Percentiles rank a stretch among this genome's conserved stretches.
phyloP scores from a whole-genome alignment of 805 yeast species.

The Suhomyces xylopsoci region DNA sequence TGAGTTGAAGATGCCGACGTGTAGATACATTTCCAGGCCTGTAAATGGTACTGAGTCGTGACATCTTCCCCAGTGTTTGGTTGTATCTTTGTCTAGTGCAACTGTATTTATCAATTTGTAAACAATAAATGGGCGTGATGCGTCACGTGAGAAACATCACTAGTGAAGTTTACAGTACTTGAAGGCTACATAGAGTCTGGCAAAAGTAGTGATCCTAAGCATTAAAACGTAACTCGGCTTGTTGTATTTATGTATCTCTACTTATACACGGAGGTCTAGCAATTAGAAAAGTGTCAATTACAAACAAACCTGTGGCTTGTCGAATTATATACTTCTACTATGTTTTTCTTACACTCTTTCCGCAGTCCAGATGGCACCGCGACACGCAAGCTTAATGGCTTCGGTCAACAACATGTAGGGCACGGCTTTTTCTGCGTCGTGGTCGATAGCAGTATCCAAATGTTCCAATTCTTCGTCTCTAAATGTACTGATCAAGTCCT shows the following conservation, averaged over 20 bases:
- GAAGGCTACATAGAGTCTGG: no score
- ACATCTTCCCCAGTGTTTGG: conserved; percentile 15
- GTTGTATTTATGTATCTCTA: no score
- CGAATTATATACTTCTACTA: no score
- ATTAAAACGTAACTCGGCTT: no score
- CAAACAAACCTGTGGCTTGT: no score
- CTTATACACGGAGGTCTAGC: conserved; percentile 32
- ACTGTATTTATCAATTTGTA: not conserved
- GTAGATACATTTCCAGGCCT: conserved; percentile 19
- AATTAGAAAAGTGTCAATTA: no score
- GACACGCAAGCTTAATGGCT: conserved; percentile 76
- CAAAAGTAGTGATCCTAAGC: no score
- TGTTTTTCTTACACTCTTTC: conserved; percentile 56
- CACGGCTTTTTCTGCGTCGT: conserved; percentile 90
- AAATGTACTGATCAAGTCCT: conserved; percentile 64
- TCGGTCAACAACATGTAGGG: conserved; percentile 91
- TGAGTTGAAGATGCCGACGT: conserved; percentile 17
- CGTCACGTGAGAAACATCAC: not conserved
- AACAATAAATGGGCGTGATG: not conserved
- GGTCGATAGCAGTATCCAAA: conserved; percentile 85
- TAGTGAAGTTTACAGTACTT: no score
- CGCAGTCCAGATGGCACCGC: conserved; percentile 88
- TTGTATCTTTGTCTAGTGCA: not conserved
- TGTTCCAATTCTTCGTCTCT: conserved; percentile 96
- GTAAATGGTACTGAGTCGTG: conserved; percentile 30